Evolutionary conservation across 139 green algal genomes (phyloP).

Genomic region (Coelastrella sp.): DNA sequence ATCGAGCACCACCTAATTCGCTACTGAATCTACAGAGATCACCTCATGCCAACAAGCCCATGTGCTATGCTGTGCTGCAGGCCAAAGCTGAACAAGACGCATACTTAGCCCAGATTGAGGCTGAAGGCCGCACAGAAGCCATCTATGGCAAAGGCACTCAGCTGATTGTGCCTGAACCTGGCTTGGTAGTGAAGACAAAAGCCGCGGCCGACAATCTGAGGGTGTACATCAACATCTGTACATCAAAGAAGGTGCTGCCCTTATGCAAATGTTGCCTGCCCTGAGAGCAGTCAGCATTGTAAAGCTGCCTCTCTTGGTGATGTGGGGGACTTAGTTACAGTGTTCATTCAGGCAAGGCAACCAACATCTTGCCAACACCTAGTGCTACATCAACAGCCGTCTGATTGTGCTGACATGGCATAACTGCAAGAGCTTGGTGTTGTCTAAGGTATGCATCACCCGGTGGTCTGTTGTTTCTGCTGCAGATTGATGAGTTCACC

Average conservation of each 20-base stretch:
- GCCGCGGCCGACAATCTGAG: slow-evolving; percentile 29
- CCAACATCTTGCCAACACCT: too few species aligned
- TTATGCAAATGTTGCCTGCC: too few species aligned
- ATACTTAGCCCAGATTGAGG: slow-evolving; percentile 79
- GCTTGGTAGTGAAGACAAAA: slow-evolving; percentile 71
- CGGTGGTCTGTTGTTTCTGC: too few species aligned
- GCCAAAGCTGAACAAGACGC: slow-evolving; percentile 72
- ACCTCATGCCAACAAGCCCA: too few species aligned
- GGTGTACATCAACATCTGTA: slow-evolving; percentile 81
- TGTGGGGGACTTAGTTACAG: too few species aligned
- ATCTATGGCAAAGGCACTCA: slow-evolving; percentile 74
- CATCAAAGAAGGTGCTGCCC: slow-evolving; percentile 75
- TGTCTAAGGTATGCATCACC: too few species aligned
- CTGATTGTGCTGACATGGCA: too few species aligned
- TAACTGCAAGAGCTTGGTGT: too few species aligned
- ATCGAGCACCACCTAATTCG: too few species aligned
- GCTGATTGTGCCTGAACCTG: slow-evolving; percentile 64
- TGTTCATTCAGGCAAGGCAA: too few species aligned
- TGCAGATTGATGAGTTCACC: background rate
- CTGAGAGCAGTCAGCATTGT: background rate
- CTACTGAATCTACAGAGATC: too few species aligned
- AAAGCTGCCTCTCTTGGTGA: too few species aligned
- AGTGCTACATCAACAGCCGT: background rate
- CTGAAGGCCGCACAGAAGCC: slow-evolving; percentile 62
- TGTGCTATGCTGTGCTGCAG: slow-evolving; percentile 39